Evolutionary conservation across 108 stramenopile species (phyloP), one percentile per base, ranked within the genome.

Genomic region (Skeletonema menzelii): DNA sequence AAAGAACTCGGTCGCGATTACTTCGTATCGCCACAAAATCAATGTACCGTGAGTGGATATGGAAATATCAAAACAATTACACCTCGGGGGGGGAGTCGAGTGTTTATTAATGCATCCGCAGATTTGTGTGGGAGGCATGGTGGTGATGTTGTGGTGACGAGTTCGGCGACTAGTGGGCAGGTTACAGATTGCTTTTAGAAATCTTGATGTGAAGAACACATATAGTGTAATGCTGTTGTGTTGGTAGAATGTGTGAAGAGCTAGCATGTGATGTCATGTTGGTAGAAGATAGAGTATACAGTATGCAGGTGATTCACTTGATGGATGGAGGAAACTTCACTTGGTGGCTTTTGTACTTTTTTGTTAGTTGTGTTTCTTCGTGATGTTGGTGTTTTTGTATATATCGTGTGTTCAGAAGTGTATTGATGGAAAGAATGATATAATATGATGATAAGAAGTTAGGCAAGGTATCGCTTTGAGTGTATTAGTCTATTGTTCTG

Each of bases 21-120:
- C 53, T 81, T 81, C 44, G 59, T 75, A 0, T 49, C 80, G 8
- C 80, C 80, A 2, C 37, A 62, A 17, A 73, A 73, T 26, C 80
- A 81, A 65, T 81, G 80, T 46, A 81, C 80, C 44, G 80, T 81
- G 10, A 67, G 62, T 19, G 80, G 80, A 31, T 81, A 81, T 37
- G 80, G 80, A 28, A 81, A 81, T 59, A 81, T 81, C n/a, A 81
- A 81, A 70, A 81, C 80, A 34, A 81, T 81, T 24, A 81, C 80
- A 31, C 80, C 80, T 0, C 28, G 80, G 31, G 80, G 80, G 2
- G 80, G 80, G 15, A 81, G 74, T 38, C 63, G 56, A 35, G 80
- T 74, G 14, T 81, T 63, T 27, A 70, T 81, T 65, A 61, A 70
- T 24, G 80, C 80, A 7, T 70, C 49, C 2, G 71, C 70, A 42